phyloP scores from a whole-genome alignment of 495 filamentous ascomycete species.

The Podospora anserina region DNA sequence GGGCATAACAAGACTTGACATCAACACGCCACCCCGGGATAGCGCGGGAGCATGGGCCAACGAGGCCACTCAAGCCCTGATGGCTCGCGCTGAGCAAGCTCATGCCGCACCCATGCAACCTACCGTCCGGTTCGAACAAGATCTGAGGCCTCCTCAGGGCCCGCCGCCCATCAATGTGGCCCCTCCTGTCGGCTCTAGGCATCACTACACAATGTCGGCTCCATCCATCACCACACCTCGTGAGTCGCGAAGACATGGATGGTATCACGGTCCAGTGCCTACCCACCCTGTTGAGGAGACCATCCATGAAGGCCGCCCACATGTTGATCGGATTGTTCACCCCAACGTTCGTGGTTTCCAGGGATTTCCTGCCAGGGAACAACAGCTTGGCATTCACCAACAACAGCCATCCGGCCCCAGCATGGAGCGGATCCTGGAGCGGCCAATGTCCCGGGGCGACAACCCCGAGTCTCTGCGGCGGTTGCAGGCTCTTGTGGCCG shows the following conservation, averaged over 20 bases:
- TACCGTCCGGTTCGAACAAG: conserved; percentile 47
- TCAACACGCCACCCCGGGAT: conserved; percentile 58
- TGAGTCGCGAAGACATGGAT: conserved; percentile 63
- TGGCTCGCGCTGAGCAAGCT: conserved; percentile 44
- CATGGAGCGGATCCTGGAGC: conserved; percentile 22
- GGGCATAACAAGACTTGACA: conserved; percentile 69
- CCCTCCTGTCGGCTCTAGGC: conserved; percentile 26
- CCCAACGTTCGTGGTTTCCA: conserved; percentile 46
- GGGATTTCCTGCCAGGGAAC: conserved; percentile 44
- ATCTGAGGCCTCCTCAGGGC: conserved; percentile 20
- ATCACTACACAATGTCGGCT: conserved; percentile 52
- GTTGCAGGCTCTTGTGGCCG: conserved; percentile 82
- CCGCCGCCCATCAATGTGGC: conserved; percentile 13
- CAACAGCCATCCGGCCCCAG: conserved; percentile 15
- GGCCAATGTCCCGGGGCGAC: conserved; percentile 20
- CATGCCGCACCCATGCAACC: conserved; percentile 33
- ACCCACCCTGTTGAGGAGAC: conserved; percentile 34
- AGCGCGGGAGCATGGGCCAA: conserved; percentile 50
- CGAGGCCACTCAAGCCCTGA: conserved; percentile 50
- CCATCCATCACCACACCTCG: conserved; percentile 50
- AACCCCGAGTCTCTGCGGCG: conserved; percentile 54
- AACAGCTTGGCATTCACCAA: conserved; percentile 12
- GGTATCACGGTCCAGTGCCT: conserved; percentile 61
- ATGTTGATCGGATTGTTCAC: conserved; percentile 48
- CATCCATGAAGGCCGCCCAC: conserved; percentile 37